phyloP scores from a whole-genome alignment of 2,329 filamentous ascomycete genomes.

The Penicillium italicum region DNA sequence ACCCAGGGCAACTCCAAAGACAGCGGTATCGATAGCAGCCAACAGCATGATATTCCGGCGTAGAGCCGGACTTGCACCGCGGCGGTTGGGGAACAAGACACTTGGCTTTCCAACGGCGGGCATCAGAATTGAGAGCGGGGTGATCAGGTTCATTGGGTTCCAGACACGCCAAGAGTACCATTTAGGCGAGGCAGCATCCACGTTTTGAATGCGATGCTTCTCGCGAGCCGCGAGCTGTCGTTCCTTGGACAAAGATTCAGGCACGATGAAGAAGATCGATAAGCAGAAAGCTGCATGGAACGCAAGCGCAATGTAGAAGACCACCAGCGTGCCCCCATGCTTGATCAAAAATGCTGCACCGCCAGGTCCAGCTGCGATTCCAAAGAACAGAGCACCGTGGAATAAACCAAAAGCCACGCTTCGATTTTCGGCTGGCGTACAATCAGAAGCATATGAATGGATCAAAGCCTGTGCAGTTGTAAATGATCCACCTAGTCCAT shows the following conservation, averaged over 20 bases:
- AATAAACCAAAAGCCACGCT: slow-evolving; percentile 85
- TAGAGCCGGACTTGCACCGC: slow-evolving; percentile 57
- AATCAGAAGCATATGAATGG: slow-evolving; percentile 87
- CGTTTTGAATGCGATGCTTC: slow-evolving; percentile 53
- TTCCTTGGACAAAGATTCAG: slow-evolving; percentile 76
- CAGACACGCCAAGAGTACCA: slow-evolving; percentile 33
- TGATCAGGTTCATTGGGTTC: slow-evolving; percentile 63
- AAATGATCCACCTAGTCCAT: slow-evolving; percentile 85
- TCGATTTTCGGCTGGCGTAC: slow-evolving; percentile 72
- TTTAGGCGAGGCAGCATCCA: slow-evolving; percentile 30
- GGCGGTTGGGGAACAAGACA: slow-evolving; percentile 45
- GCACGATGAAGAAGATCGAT: slow-evolving; percentile 67
- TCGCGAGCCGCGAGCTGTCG: slow-evolving; percentile 68
- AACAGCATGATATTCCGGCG: slow-evolving; percentile 80
- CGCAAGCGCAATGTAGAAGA: slow-evolving; percentile 77
- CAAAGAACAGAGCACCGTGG: slow-evolving; percentile 81
- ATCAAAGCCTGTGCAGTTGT: slow-evolving; percentile 74
- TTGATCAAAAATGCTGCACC: slow-evolving; percentile 76
- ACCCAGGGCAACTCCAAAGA: slow-evolving; percentile 79
- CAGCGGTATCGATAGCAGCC: slow-evolving; percentile 73
- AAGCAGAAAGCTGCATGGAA: slow-evolving; percentile 72
- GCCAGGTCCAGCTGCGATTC: slow-evolving; percentile 83
- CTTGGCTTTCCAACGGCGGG: slow-evolving; percentile 51
- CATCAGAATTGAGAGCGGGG: slow-evolving; percentile 72
- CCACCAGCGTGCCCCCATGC: slow-evolving; percentile 66